Conservation (phyloP, 495 filamentous ascomycete species). For the Trichocladium antarcticum region DNA sequence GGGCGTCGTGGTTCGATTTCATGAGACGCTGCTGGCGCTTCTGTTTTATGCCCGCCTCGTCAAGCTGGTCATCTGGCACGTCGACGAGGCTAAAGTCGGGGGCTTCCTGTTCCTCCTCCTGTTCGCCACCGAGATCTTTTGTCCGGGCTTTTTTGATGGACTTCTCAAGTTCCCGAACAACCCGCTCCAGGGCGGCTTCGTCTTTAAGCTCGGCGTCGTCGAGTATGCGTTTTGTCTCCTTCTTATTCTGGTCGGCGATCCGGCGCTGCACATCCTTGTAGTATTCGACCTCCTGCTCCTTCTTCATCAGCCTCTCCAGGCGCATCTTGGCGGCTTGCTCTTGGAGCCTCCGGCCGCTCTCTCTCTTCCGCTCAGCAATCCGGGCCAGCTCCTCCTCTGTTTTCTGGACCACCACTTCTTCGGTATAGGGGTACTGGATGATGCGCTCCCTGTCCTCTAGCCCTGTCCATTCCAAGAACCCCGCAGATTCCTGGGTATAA, state of each 20-base stretch:
- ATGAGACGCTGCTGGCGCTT: slow-evolving; percentile 85
- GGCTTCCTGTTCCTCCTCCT: slow-evolving; percentile 62
- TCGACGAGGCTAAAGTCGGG: slow-evolving; percentile 82
- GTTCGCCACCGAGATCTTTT: slow-evolving; percentile 78
- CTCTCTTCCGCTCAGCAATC: slow-evolving; percentile 83
- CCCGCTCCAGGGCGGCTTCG: slow-evolving; percentile 66
- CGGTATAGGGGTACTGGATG: slow-evolving; percentile 85
- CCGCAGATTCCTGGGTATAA: slow-evolving; percentile 63
- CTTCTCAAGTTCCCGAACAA: slow-evolving; percentile 78
- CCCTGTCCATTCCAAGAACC: slow-evolving; percentile 75
- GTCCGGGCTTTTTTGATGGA: slow-evolving; percentile 78
- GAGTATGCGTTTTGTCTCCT: slow-evolving; percentile 72
- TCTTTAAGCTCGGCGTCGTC: slow-evolving; percentile 88
- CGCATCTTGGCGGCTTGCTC: slow-evolving; percentile 96
- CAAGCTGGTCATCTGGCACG: slow-evolving; percentile 79
- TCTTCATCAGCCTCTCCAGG: slow-evolving; percentile 83
- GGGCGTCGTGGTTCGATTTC: slow-evolving; percentile 88
- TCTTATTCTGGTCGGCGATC: slow-evolving; percentile 62
- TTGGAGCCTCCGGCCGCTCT: slow-evolving; percentile 81
- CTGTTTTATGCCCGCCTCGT: slow-evolving; percentile 78
- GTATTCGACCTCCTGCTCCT: slow-evolving; percentile 91
- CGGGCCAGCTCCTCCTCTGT: slow-evolving; percentile 81
- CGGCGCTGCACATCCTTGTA: slow-evolving; percentile 68
- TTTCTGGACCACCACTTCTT: slow-evolving; percentile 79
- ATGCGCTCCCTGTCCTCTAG: slow-evolving; percentile 80